Conservation (phyloP, 257 asterid genomes). For the Parsonsia alboflavescens region DNA sequence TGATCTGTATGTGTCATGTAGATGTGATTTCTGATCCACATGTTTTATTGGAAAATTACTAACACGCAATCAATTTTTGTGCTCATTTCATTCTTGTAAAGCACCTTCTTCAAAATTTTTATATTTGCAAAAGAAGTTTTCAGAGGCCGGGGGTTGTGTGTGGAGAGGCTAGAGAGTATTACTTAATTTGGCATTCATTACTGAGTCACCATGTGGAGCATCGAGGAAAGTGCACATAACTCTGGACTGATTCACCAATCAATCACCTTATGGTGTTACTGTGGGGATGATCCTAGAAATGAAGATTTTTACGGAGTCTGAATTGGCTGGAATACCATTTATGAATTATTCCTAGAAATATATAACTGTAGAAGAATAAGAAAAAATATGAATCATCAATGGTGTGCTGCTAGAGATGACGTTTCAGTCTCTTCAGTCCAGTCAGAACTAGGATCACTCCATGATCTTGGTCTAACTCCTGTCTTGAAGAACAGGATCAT, state of each 20-base stretch:
- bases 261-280: neutral
- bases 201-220: neutral
- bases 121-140: neutral
- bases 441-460: slow-evolving; percentile 54
- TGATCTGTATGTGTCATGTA: neutral
- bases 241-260: too few relatives aligned
- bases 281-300: neutral
- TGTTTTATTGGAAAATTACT: neutral
- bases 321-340: neutral
- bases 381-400: slow-evolving; percentile 4
- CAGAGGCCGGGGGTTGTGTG: too few relatives aligned
- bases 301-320: neutral
- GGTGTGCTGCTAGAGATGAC: neutral
- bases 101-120: neutral
- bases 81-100: neutral
- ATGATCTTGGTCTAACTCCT: slow-evolving; percentile 69
- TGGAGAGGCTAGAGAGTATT: neutral
- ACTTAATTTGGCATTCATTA: neutral
- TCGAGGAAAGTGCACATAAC: neutral
- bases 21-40: neutral
- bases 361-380: neutral
- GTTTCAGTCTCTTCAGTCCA: slow-evolving; percentile 44
- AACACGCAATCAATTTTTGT: neutral
- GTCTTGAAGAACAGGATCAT: slow-evolving; percentile 54
- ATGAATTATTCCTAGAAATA: neutral